Base-by-base conservation (phyloP, 1,284 basidiomycete species). In the Ganoderma boninense region DNA sequence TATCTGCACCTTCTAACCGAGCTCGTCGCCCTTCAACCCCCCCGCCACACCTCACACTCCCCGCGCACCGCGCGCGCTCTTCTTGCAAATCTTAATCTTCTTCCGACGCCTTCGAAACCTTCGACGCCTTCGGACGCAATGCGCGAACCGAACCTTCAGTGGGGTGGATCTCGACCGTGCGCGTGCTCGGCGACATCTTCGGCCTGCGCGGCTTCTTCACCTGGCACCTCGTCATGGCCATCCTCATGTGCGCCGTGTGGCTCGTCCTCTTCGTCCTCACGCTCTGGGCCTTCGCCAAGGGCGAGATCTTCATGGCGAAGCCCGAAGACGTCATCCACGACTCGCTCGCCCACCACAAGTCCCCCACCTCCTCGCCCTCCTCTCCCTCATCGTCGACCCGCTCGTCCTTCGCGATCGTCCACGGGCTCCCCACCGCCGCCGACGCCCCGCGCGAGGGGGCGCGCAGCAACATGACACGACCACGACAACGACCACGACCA, bases 81-180 rank as follows among this genome's bases (percentile, higher is more conserved):
- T 38, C 38, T 6, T 38, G 38, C 38, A 38, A 38, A 38, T 38
- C 38, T 32, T 32, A 32, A 32, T n/a, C n/a, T n/a, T 4, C 29
- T 38, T 38, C 3, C 38, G 10, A 38, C 38, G 38, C 38, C 38
- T 38, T 38, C 7, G 38, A 32, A 32, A 32, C 29, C 29, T 32
- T 32, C 4, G 29, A 32, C 29, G 29, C 29, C 29, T 32, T 32
- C 29, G 29, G 29, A 32, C 29, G 29, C 29, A 32, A 32, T 32
- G 29, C 29, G 29, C n/a, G n/a, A n/a, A n/a, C n/a, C 29, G 4
- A 32, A 32, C 29, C 4, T 32, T 40, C 67, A 82, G 85, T 87
- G 40, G 85, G 85, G 32, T 87, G 85, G 85, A 86, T 86, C 65
- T 79, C 82, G 4, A 83, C 81, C 8, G 76, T 84, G 42, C 80